phyloP scores from a whole-genome alignment of 768 basidiomycete species.

The Tylopilus vinaceipallidus region DNA sequence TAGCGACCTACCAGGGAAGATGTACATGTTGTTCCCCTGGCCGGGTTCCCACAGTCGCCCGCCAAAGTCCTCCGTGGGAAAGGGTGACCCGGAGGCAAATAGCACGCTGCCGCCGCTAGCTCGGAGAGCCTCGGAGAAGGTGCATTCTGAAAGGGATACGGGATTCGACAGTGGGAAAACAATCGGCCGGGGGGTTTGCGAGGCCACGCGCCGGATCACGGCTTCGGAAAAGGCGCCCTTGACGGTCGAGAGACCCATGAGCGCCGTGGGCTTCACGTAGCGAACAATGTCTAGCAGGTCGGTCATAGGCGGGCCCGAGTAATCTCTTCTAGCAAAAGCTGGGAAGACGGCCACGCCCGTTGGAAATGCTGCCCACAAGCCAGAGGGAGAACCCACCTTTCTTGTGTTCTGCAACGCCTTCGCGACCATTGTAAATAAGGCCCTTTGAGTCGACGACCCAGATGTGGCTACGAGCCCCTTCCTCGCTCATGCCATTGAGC shows the following conservation, averaged over 20 bases:
- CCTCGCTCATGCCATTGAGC: slow-evolving; percentile 67
- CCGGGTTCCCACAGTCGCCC: slow-evolving; percentile 67
- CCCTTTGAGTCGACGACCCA: slow-evolving; percentile 88
- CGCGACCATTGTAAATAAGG: slow-evolving; percentile 74
- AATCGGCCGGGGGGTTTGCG: slow-evolving; percentile 79
- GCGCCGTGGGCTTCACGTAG: slow-evolving; percentile 82
- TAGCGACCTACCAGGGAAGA: slow-evolving; percentile 55
- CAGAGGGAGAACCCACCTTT: slow-evolving; percentile 48
- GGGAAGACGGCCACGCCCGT: not conserved
- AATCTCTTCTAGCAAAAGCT: slow-evolving; percentile 85
- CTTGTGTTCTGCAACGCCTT: slow-evolving; percentile 77
- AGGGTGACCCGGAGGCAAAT: slow-evolving; percentile 89
- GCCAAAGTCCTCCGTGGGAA: slow-evolving; percentile 58
- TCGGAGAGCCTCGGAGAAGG: slow-evolving; percentile 70
- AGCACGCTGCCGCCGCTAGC: slow-evolving; percentile 74
- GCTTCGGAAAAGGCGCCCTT: slow-evolving; percentile 74
- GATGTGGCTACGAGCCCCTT: slow-evolving; percentile 75
- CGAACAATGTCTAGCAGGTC: slow-evolving; percentile 75
- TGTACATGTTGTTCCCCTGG: slow-evolving; percentile 96
- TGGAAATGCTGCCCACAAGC: not conserved
- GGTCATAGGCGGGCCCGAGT: slow-evolving; percentile 71
- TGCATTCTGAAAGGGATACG: slow-evolving; percentile 75
- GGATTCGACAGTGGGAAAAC: slow-evolving; percentile 95
- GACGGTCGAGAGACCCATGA: slow-evolving; percentile 88
- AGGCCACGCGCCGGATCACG: slow-evolving; percentile 74